phyloP scores from a whole-genome alignment of 2,329 filamentous ascomycete species.

The Alternaria hordeiaustralica region DNA sequence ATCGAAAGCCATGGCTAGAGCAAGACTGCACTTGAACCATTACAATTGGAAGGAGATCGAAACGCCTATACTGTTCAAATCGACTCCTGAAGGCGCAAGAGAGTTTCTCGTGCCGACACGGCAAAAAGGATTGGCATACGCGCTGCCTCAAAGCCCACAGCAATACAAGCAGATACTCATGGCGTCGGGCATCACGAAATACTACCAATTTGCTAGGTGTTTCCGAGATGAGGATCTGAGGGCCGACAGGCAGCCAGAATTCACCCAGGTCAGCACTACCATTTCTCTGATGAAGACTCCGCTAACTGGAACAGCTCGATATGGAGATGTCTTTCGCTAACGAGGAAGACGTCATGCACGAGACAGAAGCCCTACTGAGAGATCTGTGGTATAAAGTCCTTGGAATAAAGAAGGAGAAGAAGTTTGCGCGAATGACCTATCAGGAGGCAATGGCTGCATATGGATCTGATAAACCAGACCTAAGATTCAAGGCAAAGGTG shows the following conservation, averaged over 20 bases:
- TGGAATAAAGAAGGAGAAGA: conserved; percentile 48
- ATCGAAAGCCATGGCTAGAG: conserved; percentile 63
- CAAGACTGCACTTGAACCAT: conserved; percentile 60
- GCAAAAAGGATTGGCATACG: conserved; percentile 78
- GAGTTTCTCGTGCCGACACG: conserved; percentile 94
- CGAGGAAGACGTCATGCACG: conserved; percentile 71
- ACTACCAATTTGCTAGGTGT: conserved; percentile 92
- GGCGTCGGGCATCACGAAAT: conserved; percentile 81
- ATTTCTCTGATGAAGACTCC: background rate
- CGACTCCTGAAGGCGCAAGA: conserved; percentile 91
- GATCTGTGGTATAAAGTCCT: conserved; percentile 62
- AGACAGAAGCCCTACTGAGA: conserved; percentile 61
- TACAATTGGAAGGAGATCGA: conserved; percentile 78
- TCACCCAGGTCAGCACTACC: conserved; percentile 74
- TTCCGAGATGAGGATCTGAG: conserved; percentile 95
- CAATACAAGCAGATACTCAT: conserved; percentile 99
- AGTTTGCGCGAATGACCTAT: conserved; percentile 72
- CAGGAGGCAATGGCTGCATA: conserved; percentile 78
- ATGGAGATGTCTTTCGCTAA: conserved; percentile 89
- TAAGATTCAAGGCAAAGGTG: conserved; percentile 74
- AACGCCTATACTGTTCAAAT: conserved; percentile 95
- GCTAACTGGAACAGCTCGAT: conserved; percentile 68
- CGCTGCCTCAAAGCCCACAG: conserved; percentile 93
- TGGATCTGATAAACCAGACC: conserved; percentile 91
- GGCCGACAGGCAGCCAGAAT: conserved; percentile 93